These are phyloP conservation scores for Rubroshorea leprosula DNA, from an alignment of 345 rosid species.

Conservation along the genomic window DNA sequence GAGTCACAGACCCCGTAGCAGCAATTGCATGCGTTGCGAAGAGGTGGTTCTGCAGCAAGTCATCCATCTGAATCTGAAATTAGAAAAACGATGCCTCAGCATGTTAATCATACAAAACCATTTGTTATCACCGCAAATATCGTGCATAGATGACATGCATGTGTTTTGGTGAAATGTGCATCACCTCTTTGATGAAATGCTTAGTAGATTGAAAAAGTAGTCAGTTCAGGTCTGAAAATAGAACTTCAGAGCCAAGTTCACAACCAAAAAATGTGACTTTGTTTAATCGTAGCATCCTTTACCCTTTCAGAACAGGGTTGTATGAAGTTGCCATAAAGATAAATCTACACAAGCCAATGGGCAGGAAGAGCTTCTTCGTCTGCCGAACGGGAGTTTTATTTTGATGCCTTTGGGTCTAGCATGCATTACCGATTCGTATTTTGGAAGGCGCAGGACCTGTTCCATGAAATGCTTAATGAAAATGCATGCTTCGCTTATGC, in stretches of 20 bases:
- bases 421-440: neutral
- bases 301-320: neutral
- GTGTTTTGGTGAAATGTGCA: neutral
- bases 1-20: conserved; percentile 61
- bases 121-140: neutral
- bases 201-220: neutral
- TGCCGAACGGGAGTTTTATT: too few relatives aligned
- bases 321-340: neutral
- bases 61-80: conserved; percentile 28
- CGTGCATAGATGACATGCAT: neutral
- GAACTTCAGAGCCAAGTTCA: neutral
- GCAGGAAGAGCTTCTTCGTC: too few relatives aligned
- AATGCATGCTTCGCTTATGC: neutral
- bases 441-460: neutral
- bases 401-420: too few relatives aligned
- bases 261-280: neutral
- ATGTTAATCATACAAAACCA: neutral
- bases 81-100: neutral
- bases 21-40: conserved; percentile 76
- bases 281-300: neutral
- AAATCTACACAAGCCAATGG: neutral
- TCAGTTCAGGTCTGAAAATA: too few relatives aligned
- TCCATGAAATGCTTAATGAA: neutral
- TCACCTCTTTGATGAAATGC: conserved; percentile 1
- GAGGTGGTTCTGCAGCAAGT: conserved; percentile 54